phyloP scores from a whole-genome alignment of 306 rosid genomes.

The Senna siamea region DNA sequence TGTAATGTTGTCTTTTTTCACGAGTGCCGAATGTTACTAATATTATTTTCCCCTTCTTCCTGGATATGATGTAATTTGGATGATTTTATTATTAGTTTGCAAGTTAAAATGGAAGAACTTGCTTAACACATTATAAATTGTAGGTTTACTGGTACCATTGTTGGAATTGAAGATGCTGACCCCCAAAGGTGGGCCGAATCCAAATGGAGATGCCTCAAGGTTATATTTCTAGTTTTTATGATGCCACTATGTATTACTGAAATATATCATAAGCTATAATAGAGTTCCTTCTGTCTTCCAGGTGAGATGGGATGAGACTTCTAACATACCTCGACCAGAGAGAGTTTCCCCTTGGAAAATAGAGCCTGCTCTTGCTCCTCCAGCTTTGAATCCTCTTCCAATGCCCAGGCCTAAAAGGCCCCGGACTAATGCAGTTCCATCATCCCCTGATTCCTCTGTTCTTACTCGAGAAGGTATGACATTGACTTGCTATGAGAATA shows the following conservation, averaged over 20 bases:
- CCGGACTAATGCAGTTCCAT: slow-evolving; percentile 63
- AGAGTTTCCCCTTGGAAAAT: slow-evolving; percentile 95
- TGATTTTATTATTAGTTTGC: neutral
- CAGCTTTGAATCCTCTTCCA: slow-evolving; percentile 75
- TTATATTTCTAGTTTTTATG: slow-evolving; percentile 39
- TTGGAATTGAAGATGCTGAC: slow-evolving; percentile 84
- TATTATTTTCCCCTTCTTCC: neutral
- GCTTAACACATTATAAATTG: slow-evolving; percentile 8
- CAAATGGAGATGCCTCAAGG: slow-evolving; percentile 95
- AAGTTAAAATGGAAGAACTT: neutral
- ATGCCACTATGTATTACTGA: slow-evolving; percentile 4
- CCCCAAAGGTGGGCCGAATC: slow-evolving; percentile 70
- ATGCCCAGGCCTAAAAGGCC: slow-evolving; percentile 79
- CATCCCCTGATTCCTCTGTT: slow-evolving; percentile 79
- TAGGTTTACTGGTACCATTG: slow-evolving; percentile 87
- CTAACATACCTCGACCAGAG: slow-evolving; percentile 79
- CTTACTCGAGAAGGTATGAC: slow-evolving; percentile 73
- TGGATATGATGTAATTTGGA: neutral
- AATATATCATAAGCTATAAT: slow-evolving; percentile 13
- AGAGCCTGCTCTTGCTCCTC: slow-evolving; percentile 92
- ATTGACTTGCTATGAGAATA: neutral
- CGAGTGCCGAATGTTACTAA: neutral
- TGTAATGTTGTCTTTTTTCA: neutral
- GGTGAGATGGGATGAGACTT: slow-evolving; percentile 98
- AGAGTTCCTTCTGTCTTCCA: slow-evolving; percentile 34